Conservation (phyloP, 345 rosid species). For the Acer campestre region DNA sequence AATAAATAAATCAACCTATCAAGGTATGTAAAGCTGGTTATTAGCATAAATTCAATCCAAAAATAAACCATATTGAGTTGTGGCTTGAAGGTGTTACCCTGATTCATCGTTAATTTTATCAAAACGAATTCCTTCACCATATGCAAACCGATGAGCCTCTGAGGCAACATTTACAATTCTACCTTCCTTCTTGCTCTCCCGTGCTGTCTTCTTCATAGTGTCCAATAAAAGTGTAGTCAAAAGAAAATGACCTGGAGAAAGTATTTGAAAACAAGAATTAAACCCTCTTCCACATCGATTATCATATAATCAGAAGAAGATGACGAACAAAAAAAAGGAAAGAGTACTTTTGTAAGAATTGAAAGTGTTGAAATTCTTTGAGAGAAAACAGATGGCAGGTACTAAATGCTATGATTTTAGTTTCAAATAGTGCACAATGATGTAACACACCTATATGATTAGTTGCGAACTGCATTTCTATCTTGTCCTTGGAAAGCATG, state of each 20-base stretch:
- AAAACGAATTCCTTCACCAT: conserved; percentile 64
- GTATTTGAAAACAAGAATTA: conserved; percentile 14
- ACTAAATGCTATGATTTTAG: neutral
- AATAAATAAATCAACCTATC: neutral
- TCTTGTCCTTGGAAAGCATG: conserved; percentile 37
- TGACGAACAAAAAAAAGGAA: neutral
- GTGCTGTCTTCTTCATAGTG: conserved; percentile 69
- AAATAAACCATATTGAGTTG: neutral
- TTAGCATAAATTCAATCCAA: neutral
- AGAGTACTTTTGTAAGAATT: neutral
- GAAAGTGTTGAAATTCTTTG: neutral
- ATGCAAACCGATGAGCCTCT: conserved; percentile 56
- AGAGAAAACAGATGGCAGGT: neutral
- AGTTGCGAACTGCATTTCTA: conserved; percentile 42
- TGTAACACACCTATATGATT: conserved; percentile 31
- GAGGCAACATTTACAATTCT: conserved; percentile 72
- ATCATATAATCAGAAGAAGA: neutral
- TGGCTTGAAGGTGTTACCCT: conserved; percentile 37
- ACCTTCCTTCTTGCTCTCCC: conserved; percentile 62
- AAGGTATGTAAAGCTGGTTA: neutral
- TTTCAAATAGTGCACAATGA: neutral
- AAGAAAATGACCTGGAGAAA: conserved; percentile 73
- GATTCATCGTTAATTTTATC: conserved; percentile 62
- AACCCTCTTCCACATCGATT: neutral
- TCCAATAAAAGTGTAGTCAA: conserved; percentile 68